Evolutionary conservation across 1,284 basidiomycete genomes (phyloP), one percentile per base, ranked within the genome.

Genomic region (Volvariella surrecta): DNA sequence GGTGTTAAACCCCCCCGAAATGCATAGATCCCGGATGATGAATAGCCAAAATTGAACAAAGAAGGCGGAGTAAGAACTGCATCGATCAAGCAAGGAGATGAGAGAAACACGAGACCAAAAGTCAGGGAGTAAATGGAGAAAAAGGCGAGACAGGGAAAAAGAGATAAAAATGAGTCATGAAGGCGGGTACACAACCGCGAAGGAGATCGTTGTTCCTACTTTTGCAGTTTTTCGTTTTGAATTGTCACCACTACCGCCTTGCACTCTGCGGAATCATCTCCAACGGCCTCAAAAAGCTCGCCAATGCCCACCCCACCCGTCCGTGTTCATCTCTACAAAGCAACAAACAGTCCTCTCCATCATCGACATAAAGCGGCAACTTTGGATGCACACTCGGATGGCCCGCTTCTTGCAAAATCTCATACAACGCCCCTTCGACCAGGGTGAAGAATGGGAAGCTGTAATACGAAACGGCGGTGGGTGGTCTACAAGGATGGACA

Each of bases 271-370:
- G 20, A 19, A 35, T 42, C 11, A 58, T 40, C 19, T 67, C 67
- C 48, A 76, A 54, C 10, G 84, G 84, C 22, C 81, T 67, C 55
- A 89, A 60, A 59, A 87, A 89, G 58, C 85, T 88, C 22, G 86
- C 85, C 47, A 89, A 58, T 1, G 78, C 79, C 83, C 86, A 88
- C 0, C 85, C 85, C n/a, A 86, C 67, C 4, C 71, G 64, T 6
- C 75, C 71, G 4, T 52, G 44, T 31, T 58, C 59, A 55, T 79
- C 73, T 40, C 81, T 56, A 47, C 70, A 71, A 16, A 88, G 68
- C 43, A 89, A 62, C 50, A 89, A 61, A 60, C 83, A 87, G 51
- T 89, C 86, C 51, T 85, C 85, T 7, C 85, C 83, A 41, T 87
- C 83, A 51, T 87, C 84, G 22, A 88, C 79, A 53, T 79, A 77